Base-by-base conservation (phyloP, 441 rosid genomes). In the Manihot esculenta region DNA sequence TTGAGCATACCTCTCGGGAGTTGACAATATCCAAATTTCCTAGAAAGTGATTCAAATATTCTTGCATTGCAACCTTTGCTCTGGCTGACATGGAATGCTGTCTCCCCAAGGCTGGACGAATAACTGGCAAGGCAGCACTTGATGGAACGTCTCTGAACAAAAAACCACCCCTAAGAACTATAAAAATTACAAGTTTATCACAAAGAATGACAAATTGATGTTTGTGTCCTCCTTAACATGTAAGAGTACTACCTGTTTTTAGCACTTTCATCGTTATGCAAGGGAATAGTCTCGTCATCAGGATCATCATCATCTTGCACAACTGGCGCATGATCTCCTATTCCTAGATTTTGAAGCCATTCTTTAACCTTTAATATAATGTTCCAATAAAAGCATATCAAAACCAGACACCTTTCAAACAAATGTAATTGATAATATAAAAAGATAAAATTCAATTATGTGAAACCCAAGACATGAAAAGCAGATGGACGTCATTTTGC, bases 261-360 rank as follows among this genome's bases (percentile, higher is more conserved):
- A 70, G 78, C 80, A 73, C 85, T 89, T 70, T 87, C 99, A 42
- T 96, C 99, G n/a, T 80, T 85, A 82, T 87, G 90, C 66, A 90
- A 69, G 1, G 84, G 90, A 62, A 88, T 74, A 42, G 82, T 74
- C 69, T 87, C 99, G 27, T 96, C 99, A 68, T 89, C 98, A 72
- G 85, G 87, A 56, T 94, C 96, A 74, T 90, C 98, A 38, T 86
- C 97, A 54, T 91, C 98, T 62, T 90, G 97, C 75, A 86, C 84
- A 58, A 81, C 87, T 4, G 86, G 84, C 33, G 88, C 47, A 66
- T 92, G 89, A 71, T 96, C 99, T 77, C 93, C 99, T 62, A 96
- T 88, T 86, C 99, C 99, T 84, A 96, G 96, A 89, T 92, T 93
- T 88, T 93, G 97, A 84, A 96, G 98, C 99, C 99, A 96, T 77